phyloP scores from a whole-genome alignment of 345 rosid species.

The Zanthoxylum bungeanum region DNA sequence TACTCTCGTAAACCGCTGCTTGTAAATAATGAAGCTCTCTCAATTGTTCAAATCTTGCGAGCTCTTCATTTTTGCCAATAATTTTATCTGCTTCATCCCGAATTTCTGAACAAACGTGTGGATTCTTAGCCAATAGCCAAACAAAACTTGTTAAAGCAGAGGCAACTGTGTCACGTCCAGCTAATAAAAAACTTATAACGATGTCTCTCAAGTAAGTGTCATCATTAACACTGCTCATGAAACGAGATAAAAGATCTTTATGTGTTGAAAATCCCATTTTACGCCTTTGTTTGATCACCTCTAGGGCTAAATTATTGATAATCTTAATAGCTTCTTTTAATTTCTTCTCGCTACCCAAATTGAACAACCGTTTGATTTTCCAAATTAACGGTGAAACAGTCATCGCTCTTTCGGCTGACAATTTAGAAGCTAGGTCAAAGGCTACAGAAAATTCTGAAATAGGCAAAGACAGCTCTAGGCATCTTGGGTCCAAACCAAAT shows the following conservation, averaged over 20 bases:
- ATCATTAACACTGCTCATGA: conserved; percentile 45
- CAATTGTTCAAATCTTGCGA: conserved; percentile 32
- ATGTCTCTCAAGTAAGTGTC: conserved; percentile 55
- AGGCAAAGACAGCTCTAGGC: conserved; percentile 51
- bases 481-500: conserved; percentile 64
- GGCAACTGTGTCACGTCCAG: conserved; percentile 62
- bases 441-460: conserved; percentile 52
- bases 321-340: conserved; percentile 40
- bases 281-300: conserved; percentile 47
- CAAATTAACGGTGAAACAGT: conserved; percentile 45
- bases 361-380: conserved; percentile 58
- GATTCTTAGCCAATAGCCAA: conserved; percentile 43
- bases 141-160: conserved; percentile 53
- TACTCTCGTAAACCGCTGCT: conserved; percentile 45
- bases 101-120: conserved; percentile 28
- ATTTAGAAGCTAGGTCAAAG: conserved; percentile 59
- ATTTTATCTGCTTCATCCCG: conserved; percentile 34
- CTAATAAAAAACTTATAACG: conserved; percentile 57
- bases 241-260: conserved; percentile 63
- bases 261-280: conserved; percentile 32
- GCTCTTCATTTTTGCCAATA: conserved; percentile 25
- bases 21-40: conserved; percentile 40
- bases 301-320: conserved; percentile 45
- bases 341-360: conserved; percentile 62
- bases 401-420: conserved; percentile 67